Evolutionary conservation across 1,284 basidiomycete species (phyloP), one percentile per base, ranked within the genome.

Genomic region (Mycena citricolor): DNA sequence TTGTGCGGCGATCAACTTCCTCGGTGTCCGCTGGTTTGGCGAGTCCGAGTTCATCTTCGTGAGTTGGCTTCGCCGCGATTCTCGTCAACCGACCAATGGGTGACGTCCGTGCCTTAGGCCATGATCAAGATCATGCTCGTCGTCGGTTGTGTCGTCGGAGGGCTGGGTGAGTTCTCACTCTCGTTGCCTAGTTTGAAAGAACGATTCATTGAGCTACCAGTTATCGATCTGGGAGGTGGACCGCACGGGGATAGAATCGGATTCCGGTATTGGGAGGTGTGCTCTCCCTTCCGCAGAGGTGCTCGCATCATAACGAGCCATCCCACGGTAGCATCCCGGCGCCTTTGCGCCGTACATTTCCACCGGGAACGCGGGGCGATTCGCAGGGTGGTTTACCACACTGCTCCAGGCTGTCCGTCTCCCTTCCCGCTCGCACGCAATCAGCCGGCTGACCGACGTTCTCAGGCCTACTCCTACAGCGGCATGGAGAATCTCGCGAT

Each of bases 401-500:
- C 32, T 51, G 1, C 23, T 47, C n/a, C 44, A 47, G 14, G 49
- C 49, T 20, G 49, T 47, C 17, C 13, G 40, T 39, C 19, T 0
- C 31, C 11, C 6, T 13, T 13, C 8, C 16, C 10, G 19, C 16
- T 26, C 12, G 14, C 1, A 8, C 8, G 8, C 17, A 35, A 12
- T 30, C 19, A 12, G 25, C 19, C 8, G 26, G 13, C 16, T 22
- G 13, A 33, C n/a, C 12, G 20, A 5, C 4, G 8, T 20, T n/a
- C n/a, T 20, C 16, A 46, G 38, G 52, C 52, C 12, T 56, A 47
- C 25, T 51, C 56, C 4, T 57, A 49, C 23, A 19, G 41, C 11
- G 52, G 56, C 16, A 50, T 55, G 36, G 54, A 57, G 32, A 20
- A 33, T 10, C 36, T 57, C 21, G 52, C 56, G 1, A 74, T 75